Conservation (phyloP, 1,284 basidiomycete species). For the Tausonia pullulans region DNA sequence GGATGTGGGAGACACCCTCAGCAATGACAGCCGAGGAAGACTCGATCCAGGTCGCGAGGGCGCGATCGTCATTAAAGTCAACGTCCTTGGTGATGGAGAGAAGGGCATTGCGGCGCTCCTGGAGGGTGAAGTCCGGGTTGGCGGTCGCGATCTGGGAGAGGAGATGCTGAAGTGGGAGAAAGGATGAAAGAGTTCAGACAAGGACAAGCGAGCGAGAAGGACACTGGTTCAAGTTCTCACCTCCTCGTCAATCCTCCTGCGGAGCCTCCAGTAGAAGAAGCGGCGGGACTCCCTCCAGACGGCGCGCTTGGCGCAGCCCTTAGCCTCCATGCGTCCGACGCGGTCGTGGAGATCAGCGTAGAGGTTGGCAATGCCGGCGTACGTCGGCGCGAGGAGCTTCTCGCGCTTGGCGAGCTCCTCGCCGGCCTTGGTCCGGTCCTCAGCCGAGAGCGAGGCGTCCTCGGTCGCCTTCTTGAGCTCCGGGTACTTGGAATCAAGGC, state of each 20-base stretch:
- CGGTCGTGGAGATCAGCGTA: slow-evolving; percentile 97
- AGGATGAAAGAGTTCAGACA: not conserved
- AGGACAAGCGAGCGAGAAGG: not conserved
- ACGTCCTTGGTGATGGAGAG: slow-evolving; percentile 26
- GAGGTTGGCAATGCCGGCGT: slow-evolving; percentile 83
- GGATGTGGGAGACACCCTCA: slow-evolving; percentile 18
- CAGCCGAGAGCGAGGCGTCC: slow-evolving; percentile 55
- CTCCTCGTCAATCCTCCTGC: slow-evolving; percentile 43
- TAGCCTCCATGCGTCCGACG: slow-evolving; percentile 93
- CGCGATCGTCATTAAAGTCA: slow-evolving; percentile 27
- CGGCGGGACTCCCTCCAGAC: slow-evolving; percentile 82
- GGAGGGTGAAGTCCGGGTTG: slow-evolving; percentile 32
- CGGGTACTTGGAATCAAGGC: slow-evolving; percentile 77
- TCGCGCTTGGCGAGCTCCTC: slow-evolving; percentile 66
- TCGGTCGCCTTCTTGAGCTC: slow-evolving; percentile 68
- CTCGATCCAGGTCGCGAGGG: slow-evolving; percentile 34
- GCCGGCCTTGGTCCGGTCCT: slow-evolving; percentile 59
- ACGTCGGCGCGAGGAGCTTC: slow-evolving; percentile 72
- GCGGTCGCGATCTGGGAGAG: slow-evolving; percentile 33
- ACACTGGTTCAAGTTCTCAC: slow-evolving; percentile 18
- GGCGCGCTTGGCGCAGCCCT: slow-evolving; percentile 74
- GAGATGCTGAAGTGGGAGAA: slow-evolving; percentile 24
- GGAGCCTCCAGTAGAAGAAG: slow-evolving; percentile 92
- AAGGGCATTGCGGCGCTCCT: slow-evolving; percentile 30
- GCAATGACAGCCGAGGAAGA: slow-evolving; percentile 20